Base-by-base conservation (phyloP, 495 filamentous ascomycete genomes). In the Aspergillus conjunctus region DNA sequence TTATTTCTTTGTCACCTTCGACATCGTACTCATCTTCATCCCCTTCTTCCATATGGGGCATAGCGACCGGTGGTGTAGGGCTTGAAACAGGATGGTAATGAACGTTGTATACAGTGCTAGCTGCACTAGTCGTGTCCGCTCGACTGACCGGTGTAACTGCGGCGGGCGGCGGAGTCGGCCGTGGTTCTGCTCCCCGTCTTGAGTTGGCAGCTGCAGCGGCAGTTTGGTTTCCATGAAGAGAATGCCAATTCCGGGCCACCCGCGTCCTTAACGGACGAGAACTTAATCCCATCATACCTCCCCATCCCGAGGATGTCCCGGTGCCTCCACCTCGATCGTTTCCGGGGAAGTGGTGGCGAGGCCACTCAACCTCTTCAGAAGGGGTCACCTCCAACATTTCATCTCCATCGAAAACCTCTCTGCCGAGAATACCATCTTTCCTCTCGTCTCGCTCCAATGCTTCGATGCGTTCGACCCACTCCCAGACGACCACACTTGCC, bases 401-500 rank as follows among this genome's bases (percentile, higher is more conserved):
- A 64, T 98, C 94, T 14, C 93, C 95, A 67, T 98, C 94, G 63
- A 97, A 98, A 0, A 98, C 85, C 69, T 98, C 94, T 60, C 94
- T 80, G 18, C 94, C 94, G 4, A 98, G 79, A 22, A 98, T 93
- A 9, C 94, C 95, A 61, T 96, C 94, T 71, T 96, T 96, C 67
- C 91, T 91, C 66, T 98, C 94, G 68, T 98, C 93, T 54, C 94
- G 84, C 73, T 98, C 94, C 51, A 98, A 75, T 0, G 92, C 92
- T 71, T 98, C 94, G 54, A 98, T 98, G n/a, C 95, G 83, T 71
- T 98, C 94, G 17, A 98, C 94, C 94, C 94, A 98, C 73, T 98
- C 94, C 94, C 94, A 98, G 1, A 98, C 94, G 15, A 98, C 89
- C 18, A 97, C 94, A 75, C 92, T 97, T 8, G 94, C 95, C 2